Conservation (phyloP, 495 filamentous ascomycete genomes). For the Hyaloscypha hepaticicola region DNA sequence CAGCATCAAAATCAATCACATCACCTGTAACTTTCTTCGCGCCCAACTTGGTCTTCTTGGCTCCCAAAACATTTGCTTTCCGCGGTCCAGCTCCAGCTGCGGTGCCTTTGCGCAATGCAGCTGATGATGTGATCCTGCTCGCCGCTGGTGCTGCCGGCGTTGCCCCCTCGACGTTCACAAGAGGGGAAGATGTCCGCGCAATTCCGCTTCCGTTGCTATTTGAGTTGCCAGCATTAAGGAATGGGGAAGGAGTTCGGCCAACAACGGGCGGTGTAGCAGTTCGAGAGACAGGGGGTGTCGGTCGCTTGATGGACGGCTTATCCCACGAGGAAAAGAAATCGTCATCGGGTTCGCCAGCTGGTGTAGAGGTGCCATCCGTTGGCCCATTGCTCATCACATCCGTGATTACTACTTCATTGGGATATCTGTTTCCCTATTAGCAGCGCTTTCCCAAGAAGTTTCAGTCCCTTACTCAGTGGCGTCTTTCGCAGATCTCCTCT, state of each 20-base stretch:
- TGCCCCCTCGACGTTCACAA: slow-evolving; percentile 57
- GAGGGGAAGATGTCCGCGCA: slow-evolving; percentile 76
- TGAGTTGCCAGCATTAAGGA: slow-evolving; percentile 66
- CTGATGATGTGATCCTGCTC: slow-evolving; percentile 69
- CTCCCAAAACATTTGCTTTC: slow-evolving; percentile 81
- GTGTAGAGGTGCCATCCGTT: slow-evolving; percentile 65
- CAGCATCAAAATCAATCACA: slow-evolving; percentile 91
- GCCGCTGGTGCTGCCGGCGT: slow-evolving; percentile 53
- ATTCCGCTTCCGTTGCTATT: slow-evolving; percentile 56
- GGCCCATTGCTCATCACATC: slow-evolving; percentile 58
- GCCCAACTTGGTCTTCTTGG: slow-evolving; percentile 87
- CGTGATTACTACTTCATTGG: slow-evolving; percentile 80
- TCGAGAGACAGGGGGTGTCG: slow-evolving; percentile 89
- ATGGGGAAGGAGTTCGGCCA: slow-evolving; percentile 82
- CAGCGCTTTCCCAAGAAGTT: neutral
- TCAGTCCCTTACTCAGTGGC: slow-evolving; percentile 62
- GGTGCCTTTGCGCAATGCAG: slow-evolving; percentile 70
- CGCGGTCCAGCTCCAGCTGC: slow-evolving; percentile 57
- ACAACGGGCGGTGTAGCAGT: slow-evolving; percentile 84
- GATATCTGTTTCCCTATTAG: slow-evolving; percentile 56
- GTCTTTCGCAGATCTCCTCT: slow-evolving; percentile 76
- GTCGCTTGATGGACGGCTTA: slow-evolving; percentile 94
- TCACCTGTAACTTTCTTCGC: slow-evolving; percentile 84
- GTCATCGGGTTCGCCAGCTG: slow-evolving; percentile 74
- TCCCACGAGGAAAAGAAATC: slow-evolving; percentile 99